A percentile compares a stretch with the other conserved stretches of the same genome.
Conservation (phyloP, 371 early-diverging fungal genomes). For the Saksenaea oblongispora region DNA sequence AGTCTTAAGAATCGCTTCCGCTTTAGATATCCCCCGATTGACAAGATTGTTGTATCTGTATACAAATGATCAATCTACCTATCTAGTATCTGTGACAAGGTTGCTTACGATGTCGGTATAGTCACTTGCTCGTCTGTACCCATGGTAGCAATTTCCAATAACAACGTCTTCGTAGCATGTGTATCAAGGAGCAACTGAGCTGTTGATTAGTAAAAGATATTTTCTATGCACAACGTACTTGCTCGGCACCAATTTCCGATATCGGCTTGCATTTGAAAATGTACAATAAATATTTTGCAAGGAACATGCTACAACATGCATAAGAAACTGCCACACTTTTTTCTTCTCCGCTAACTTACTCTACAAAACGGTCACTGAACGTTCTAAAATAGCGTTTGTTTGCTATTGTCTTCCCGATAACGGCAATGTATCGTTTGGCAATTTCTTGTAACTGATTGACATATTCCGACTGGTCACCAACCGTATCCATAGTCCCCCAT, state of each 20-base stretch:
- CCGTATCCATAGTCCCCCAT: constrained; percentile 82
- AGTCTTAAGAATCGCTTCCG: constrained; percentile 87
- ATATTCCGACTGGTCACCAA: constrained; percentile 94
- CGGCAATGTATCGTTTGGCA: constrained; percentile 49
- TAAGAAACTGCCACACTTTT: neutral
- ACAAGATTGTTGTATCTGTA: constrained; percentile 79
- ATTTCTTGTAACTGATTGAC: constrained; percentile 65
- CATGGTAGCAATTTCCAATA: constrained; percentile 73
- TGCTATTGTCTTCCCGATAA: constrained; percentile 63
- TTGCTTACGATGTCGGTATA: constrained; percentile 62
- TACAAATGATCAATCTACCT: neutral
- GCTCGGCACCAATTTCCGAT: constrained; percentile 87
- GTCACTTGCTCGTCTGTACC: constrained; percentile 49
- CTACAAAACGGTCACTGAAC: constrained; percentile 90
- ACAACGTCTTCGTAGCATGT: constrained; percentile 79
- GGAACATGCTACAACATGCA: constrained; percentile 53
- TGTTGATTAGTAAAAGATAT: neutral
- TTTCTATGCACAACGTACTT: constrained; percentile 33
- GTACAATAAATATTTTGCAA: constrained; percentile 59
- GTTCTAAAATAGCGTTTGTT: constrained; percentile 78
- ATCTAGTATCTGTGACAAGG: neutral
- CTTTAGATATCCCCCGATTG: constrained; percentile 72
- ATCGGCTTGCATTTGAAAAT: constrained; percentile 79
- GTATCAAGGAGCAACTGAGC: constrained; percentile 85
- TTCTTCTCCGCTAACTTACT: constrained; percentile 49